These are phyloP conservation scores for Fusarium sp. DNA, from an alignment of 2,329 filamentous ascomycete genomes.

Conservation along the genomic window DNA sequence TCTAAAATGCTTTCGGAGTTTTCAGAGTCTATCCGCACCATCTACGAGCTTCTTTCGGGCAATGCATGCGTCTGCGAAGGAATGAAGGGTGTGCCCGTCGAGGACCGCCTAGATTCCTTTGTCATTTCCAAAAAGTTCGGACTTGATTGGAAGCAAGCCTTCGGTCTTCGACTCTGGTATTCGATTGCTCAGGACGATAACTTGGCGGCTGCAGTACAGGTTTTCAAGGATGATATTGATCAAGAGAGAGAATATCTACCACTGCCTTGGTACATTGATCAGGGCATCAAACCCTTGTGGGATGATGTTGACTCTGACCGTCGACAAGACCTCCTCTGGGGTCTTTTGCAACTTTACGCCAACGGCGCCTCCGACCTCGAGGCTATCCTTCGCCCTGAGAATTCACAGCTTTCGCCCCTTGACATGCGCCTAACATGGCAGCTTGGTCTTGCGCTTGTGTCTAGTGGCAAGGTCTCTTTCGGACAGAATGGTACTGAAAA, in stretches of 20 bases:
- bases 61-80: slow-evolving; percentile 90
- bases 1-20: slow-evolving; percentile 91
- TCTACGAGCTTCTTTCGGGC: slow-evolving; percentile 91
- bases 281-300: slow-evolving; percentile 72
- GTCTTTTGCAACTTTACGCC: slow-evolving; percentile 85
- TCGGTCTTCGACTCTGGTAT: slow-evolving; percentile 94
- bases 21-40: slow-evolving; percentile 82
- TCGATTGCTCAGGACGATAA: slow-evolving; percentile 77
- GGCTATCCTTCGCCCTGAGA: slow-evolving; percentile 81
- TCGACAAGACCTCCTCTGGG: slow-evolving; percentile 87
- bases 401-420: slow-evolving; percentile 81
- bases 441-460: slow-evolving; percentile 77
- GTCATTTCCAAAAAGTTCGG: slow-evolving; percentile 86
- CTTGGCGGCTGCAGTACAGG: slow-evolving; percentile 79
- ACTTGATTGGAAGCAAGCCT: slow-evolving; percentile 93
- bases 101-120: slow-evolving; percentile 86
- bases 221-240: slow-evolving; percentile 81
- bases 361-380: slow-evolving; percentile 73
- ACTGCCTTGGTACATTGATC: slow-evolving; percentile 78
- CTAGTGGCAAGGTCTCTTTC: slow-evolving; percentile 66
- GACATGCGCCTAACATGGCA: slow-evolving; percentile 88
- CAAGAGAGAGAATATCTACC: slow-evolving; percentile 81
- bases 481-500: slow-evolving; percentile 70
- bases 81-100: slow-evolving; percentile 78
- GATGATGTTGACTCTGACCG: slow-evolving; percentile 70